Conservation (phyloP, 2,329 filamentous ascomycete species). For the Zasmidium citrigriseum region DNA sequence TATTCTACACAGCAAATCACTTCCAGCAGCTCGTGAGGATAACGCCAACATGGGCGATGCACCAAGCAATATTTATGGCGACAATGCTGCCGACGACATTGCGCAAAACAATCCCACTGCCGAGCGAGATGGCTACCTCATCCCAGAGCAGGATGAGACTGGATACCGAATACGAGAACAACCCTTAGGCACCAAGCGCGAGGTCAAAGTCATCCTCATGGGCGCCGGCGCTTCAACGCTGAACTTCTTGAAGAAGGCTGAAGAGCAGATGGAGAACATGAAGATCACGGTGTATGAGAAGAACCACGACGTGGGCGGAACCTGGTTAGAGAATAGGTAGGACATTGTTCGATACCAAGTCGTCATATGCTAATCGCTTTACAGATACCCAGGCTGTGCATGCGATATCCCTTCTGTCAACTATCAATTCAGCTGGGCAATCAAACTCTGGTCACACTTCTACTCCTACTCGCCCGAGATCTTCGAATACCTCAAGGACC, state of each 20-base stretch:
- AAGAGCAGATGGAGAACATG: constrained; percentile 43
- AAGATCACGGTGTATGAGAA: constrained; percentile 42
- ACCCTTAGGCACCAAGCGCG: constrained; percentile 45
- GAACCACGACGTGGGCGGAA: constrained; percentile 39
- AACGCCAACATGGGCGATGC: constrained; percentile 14
- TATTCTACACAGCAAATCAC: not conserved
- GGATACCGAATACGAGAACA: constrained; percentile 47
- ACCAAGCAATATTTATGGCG: constrained; percentile 17
- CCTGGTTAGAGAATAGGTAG: constrained; percentile 39
- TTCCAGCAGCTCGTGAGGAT: not conserved
- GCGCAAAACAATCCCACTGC: constrained; percentile 24
- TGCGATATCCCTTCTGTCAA: constrained; percentile 51
- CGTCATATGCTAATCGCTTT: not conserved
- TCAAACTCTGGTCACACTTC: constrained; percentile 51
- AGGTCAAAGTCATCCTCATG: constrained; percentile 44
- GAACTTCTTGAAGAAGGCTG: constrained; percentile 47
- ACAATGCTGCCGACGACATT: constrained; percentile 25
- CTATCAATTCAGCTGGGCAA: constrained; percentile 55
- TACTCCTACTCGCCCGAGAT: constrained; percentile 53
- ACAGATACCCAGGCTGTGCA: constrained; percentile 33
- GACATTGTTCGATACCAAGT: not conserved
- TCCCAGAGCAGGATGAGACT: constrained; percentile 40
- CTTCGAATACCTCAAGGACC: constrained; percentile 49
- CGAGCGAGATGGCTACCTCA: constrained; percentile 34
- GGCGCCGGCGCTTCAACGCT: constrained; percentile 45